Evolutionary conservation across 345 rosid genomes (phyloP).

Genomic region (Noccaea caerulescens): DNA sequence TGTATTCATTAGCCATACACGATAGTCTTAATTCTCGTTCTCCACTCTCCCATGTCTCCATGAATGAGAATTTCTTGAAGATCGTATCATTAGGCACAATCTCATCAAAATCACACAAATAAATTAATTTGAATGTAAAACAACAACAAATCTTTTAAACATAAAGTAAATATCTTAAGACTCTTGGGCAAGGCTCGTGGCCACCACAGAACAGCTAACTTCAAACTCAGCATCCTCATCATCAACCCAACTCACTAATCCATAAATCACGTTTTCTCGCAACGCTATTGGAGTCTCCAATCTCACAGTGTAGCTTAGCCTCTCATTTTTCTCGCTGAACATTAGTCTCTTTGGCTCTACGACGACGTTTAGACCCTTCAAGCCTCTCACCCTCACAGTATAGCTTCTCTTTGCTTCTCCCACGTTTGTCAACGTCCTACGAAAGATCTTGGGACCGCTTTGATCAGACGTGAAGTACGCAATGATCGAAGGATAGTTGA

Average conservation of each 20-base stretch:
- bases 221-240: slow-evolving; percentile 33
- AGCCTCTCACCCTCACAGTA: slow-evolving; percentile 48
- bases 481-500: slow-evolving; percentile 64
- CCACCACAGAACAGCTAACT: slow-evolving; percentile 40
- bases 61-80: background rate
- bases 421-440: slow-evolving; percentile 57
- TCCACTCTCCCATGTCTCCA: background rate
- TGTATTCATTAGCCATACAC: background rate
- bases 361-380: slow-evolving; percentile 53
- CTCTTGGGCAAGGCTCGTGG: slow-evolving; percentile 44
- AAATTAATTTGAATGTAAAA: background rate
- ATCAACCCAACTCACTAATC: slow-evolving; percentile 62
- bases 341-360: slow-evolving; percentile 61
- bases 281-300: slow-evolving; percentile 53
- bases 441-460: slow-evolving; percentile 40
- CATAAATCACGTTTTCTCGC: slow-evolving; percentile 50
- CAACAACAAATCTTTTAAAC: background rate
- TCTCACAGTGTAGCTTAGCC: slow-evolving; percentile 54
- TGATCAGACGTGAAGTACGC: slow-evolving; percentile 46
- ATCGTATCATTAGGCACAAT: slow-evolving; percentile 1
- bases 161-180: slow-evolving; percentile 8
- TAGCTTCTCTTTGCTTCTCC: slow-evolving; percentile 51
- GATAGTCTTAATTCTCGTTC: background rate
- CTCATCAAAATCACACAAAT: background rate
- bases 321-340: slow-evolving; percentile 53